These are phyloP conservation scores for Teunomyces gatunensis DNA, from an alignment of 805 yeast genomes.

Conservation along the genomic window DNA sequence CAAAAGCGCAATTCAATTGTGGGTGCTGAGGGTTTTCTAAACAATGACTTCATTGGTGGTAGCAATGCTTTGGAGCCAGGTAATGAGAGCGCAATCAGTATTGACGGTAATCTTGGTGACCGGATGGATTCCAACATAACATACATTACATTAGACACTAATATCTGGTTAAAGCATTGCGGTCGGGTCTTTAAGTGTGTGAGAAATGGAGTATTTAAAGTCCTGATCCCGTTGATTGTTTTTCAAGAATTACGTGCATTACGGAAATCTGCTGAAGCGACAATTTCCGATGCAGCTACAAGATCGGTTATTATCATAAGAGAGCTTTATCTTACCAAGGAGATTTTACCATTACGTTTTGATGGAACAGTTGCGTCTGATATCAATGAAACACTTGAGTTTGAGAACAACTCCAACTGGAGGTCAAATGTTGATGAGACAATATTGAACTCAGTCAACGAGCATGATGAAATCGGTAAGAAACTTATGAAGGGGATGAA, in stretches of 20 bases:
- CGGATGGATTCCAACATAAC: conserved; percentile 57
- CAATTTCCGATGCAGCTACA: conserved; percentile 77
- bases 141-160: conserved; percentile 67
- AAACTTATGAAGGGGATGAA: conserved; percentile 41
- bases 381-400: conserved; percentile 69
- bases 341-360: conserved; percentile 59
- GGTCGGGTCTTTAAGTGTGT: conserved; percentile 72
- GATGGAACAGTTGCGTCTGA: conserved; percentile 69
- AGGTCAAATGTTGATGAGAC: conserved; percentile 69
- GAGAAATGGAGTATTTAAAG: conserved; percentile 53
- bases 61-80: conserved; percentile 15
- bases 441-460: conserved; percentile 50
- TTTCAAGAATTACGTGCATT: conserved; percentile 75
- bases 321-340: conserved; percentile 57
- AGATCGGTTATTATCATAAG: conserved; percentile 73
- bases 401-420: conserved; percentile 73
- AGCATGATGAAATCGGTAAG: conserved; percentile 40
- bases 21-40: conserved; percentile 22
- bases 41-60: conserved; percentile 18
- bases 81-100: conserved; percentile 3
- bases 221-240: conserved; percentile 69
- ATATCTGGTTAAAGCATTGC: conserved; percentile 78
- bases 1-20: conserved; percentile 10
- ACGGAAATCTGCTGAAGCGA: conserved; percentile 67
- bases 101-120: conserved; percentile 54